Evolutionary conservation across 441 rosid genomes (phyloP).

Genomic region (Dalechampia spathulata): DNA sequence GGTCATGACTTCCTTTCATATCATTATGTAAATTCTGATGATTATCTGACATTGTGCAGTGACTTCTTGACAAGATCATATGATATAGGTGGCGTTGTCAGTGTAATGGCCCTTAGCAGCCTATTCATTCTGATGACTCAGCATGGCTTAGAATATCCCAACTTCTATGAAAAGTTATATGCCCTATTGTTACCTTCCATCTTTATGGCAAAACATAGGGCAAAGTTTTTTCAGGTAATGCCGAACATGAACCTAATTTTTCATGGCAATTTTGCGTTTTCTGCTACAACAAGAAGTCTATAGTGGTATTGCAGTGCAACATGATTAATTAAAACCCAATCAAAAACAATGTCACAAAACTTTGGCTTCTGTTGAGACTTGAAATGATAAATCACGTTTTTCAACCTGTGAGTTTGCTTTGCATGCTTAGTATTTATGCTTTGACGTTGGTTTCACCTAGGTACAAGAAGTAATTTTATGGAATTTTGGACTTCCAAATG

Average conservation of each 20-base stretch:
- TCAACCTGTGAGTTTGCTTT: no score
- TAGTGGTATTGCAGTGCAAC: no score
- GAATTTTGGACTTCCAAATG: no score
- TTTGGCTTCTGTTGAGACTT: no score
- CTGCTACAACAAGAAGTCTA: no score
- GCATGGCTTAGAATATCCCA: conserved; percentile 83
- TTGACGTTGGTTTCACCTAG: neutral
- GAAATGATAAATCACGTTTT: no score
- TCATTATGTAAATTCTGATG: conserved; percentile 1
- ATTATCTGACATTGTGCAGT: conserved; percentile 35
- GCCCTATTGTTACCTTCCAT: conserved; percentile 66
- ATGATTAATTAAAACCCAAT: no score
- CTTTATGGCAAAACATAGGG: conserved; percentile 85
- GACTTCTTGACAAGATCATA: conserved; percentile 91
- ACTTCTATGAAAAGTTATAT: conserved; percentile 83
- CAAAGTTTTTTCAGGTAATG: conserved; percentile 82
- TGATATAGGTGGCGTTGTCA: conserved; percentile 90
- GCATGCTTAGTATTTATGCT: neutral
- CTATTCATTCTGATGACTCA: conserved; percentile 88
- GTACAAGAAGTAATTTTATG: no score
- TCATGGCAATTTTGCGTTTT: neutral
- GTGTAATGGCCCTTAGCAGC: conserved; percentile 92
- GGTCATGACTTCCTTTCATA: neutral
- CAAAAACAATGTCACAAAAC: no score
- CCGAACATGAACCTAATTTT: conserved; percentile 3